phyloP scores from a whole-genome alignment of 202 grass and related monocot genomes.

The Setaria viridis region DNA sequence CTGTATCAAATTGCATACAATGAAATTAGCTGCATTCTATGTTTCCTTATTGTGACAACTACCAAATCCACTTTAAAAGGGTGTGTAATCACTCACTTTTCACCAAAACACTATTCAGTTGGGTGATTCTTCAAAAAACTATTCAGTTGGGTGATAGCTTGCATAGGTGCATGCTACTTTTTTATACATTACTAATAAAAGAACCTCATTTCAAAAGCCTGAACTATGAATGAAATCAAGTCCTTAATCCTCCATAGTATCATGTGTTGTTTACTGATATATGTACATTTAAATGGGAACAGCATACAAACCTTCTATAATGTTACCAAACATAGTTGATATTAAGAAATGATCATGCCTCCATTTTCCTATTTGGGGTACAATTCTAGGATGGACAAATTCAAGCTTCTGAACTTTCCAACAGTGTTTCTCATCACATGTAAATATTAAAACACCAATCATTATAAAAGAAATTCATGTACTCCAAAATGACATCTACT shows the following conservation, averaged over 20 bases:
- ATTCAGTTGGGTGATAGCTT: constrained; percentile 8
- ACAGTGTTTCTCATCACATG: constrained; percentile 6
- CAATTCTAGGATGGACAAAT: constrained; percentile 20
- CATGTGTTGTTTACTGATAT: background rate
- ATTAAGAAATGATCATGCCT: background rate
- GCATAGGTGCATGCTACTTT: background rate
- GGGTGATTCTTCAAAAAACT: background rate
- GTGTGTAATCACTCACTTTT: background rate
- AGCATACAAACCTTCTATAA: constrained; percentile 1
- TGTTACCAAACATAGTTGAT: background rate
- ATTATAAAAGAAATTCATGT: background rate
- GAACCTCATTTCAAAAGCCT: constrained; percentile 2
- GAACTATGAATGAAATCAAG: constrained; percentile 5
- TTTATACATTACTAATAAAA: background rate
- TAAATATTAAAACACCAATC: constrained; percentile 11
- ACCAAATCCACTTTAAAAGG: constrained; percentile 1
- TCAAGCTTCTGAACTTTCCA: constrained; percentile 35
- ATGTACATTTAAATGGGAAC: background rate
- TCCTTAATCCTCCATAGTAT: background rate
- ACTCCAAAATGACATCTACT: constrained; percentile 11
- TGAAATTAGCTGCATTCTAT: background rate
- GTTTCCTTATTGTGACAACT: background rate
- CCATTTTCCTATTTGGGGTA: constrained; percentile 1
- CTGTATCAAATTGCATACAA: constrained; percentile 3
- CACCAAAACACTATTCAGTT: background rate